Evolutionary conservation across 768 basidiomycete genomes (phyloP).

Genomic region (Leccinum boreale): DNA sequence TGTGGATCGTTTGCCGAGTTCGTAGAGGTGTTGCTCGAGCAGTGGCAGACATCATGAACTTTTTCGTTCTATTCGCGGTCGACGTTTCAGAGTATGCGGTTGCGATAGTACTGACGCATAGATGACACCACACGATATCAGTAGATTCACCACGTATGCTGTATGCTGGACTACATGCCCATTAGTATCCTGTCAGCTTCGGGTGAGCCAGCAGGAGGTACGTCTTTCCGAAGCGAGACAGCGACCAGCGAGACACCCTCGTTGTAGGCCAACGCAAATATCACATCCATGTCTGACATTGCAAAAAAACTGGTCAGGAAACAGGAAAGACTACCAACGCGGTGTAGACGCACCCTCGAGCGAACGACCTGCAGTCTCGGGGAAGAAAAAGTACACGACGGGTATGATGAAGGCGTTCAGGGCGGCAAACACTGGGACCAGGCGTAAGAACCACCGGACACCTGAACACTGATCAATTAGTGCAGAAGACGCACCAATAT

Average conservation of each 20-base stretch:
- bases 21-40: constrained; percentile 42
- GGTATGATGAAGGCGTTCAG: constrained; percentile 57
- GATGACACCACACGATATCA: background rate
- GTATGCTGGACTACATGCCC: background rate
- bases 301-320: background rate
- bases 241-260: constrained; percentile 43
- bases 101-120: no score
- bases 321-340: background rate
- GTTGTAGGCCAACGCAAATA: constrained; percentile 44
- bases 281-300: constrained; percentile 41
- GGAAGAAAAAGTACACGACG: constrained; percentile 58
- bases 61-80: no score
- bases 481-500: constrained; percentile 41
- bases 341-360: constrained; percentile 41
- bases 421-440: constrained; percentile 45
- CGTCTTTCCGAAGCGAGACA: constrained; percentile 43
- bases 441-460: background rate
- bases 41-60: background rate
- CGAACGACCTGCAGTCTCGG: constrained; percentile 57
- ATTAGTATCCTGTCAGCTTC: constrained; percentile 43
- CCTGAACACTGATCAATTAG: background rate
- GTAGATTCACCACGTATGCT: background rate
- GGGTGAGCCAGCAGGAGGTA: constrained; percentile 42
- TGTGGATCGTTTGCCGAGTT: constrained; percentile 52
- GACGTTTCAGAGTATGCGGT: no score